Percentiles rank a stretch among this genome's conserved stretches.
These are phyloP conservation scores for Oryza australiensis DNA, from an alignment of 176 grass and related monocot genomes.

Conservation along the genomic window DNA sequence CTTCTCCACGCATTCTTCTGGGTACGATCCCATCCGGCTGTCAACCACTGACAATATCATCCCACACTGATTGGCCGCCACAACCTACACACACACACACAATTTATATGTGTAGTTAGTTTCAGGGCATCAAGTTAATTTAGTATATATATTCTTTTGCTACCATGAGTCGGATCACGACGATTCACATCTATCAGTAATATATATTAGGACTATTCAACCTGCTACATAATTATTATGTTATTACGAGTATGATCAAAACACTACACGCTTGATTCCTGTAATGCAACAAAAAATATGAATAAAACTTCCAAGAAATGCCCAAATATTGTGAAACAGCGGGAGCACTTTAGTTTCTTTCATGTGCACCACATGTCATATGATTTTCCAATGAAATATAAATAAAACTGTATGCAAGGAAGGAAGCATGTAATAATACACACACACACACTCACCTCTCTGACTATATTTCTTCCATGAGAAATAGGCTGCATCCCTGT, in stretches of 20 bases:
- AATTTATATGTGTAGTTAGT: not conserved
- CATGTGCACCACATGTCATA: not conserved
- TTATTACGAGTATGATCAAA: not conserved
- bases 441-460: too few relatives aligned
- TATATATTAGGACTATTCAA: not conserved
- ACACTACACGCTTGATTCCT: not conserved
- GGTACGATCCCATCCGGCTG: constrained; percentile 56
- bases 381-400: not conserved
- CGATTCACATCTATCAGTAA: not conserved
- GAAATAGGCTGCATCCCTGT: constrained; percentile 87
- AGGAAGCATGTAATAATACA: constrained; percentile 7
- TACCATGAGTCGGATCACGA: not conserved
- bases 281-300: not conserved
- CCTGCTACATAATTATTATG: not conserved
- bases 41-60: constrained; percentile 58
- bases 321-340: not conserved
- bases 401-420: not conserved
- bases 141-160: not conserved
- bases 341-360: not conserved
- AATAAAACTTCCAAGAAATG: not conserved
- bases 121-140: not conserved
- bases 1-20: constrained; percentile 55
- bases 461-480: constrained; percentile 76
- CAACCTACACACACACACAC: constrained; percentile 19
- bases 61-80: constrained; percentile 47